Base-by-base conservation (phyloP, 73 alveolate genomes). In the Stentor roeselii region DNA sequence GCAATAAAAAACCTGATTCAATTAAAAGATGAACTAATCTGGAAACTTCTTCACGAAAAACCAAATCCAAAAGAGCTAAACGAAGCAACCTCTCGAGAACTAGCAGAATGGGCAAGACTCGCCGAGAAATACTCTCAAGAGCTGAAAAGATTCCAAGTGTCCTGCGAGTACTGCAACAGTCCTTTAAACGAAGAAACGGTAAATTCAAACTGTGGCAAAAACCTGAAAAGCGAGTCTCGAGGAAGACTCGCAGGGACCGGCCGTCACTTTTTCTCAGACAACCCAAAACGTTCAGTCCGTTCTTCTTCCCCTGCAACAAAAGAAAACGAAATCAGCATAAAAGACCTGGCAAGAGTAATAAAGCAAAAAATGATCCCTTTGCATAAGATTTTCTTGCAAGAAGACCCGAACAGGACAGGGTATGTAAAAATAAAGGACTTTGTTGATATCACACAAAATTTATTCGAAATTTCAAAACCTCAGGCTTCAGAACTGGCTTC, bases 11-110 rank as follows among this genome's bases (percentile, higher is more conserved):
- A 15, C 2, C 39, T 76, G 21, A 21, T 39, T 21, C 21, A 37
- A n/a, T 36, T 41, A n/a, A 76, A 76, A 76, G 84, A 76, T 76
- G 84, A 76, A 41, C 15, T 76, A n/a, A 76, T 76, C 6, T 76
- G 84, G 84, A 76, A 41, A 21, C 84, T 76, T 2, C 14, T 35
- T 1, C 74, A 76, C n/a, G 84, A 39, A 76, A 76, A 41, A 76
- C 82, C 82, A n/a, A 37, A 27, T 76, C 84, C 1, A 76, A 76
- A 39, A 50, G 67, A 50, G 6, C 6, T 76, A 40, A 35, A 37
- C 15, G 31, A 37, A 39, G 14, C 84, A 2, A 34, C 39, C 14
- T 21, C 32, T 1, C 21, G 39, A 41, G 84, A 76, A 2, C 39
- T 76, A 39, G 74, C 60, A 0, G 84, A 76, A 76, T 76, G 84